Evolutionary conservation across 1,284 basidiomycete genomes (phyloP), one percentile per base, ranked within the genome.

Genomic region (Cystobasidiaceae sp.): DNA sequence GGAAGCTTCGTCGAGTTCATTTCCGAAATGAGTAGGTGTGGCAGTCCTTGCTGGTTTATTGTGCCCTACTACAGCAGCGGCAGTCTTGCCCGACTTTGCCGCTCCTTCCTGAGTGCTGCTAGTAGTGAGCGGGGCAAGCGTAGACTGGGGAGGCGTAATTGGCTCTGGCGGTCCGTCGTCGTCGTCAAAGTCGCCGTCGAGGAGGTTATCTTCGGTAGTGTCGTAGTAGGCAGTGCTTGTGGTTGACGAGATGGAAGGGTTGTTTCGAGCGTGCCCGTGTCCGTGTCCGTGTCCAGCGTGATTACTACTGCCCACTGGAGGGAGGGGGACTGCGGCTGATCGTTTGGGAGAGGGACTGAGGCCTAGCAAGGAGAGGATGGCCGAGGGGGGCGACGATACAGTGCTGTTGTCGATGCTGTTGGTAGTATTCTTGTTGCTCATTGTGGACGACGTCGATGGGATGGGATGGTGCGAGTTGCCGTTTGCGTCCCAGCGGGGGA

Each of bases 401-500:
- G n/a, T n/a, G n/a, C n/a, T n/a, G n/a, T n/a, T n/a, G n/a, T n/a
- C n/a, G n/a, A n/a, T n/a, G n/a, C n/a, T n/a, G n/a, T n/a, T n/a
- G n/a, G n/a, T n/a, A n/a, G n/a, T n/a, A n/a, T n/a, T n/a, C n/a
- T n/a, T n/a, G n/a, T n/a, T n/a, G n/a, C n/a, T n/a, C n/a, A n/a
- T n/a, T n/a, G n/a, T n/a, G n/a, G n/a, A n/a, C n/a, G n/a, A n/a
- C n/a, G n/a, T 50, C 25, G 48, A 51, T 6, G 61, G 61, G 23
- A 52, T 51, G 7, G 45, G 52, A 48, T 64, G 52, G 41, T 64
- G 61, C 17, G 52, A 51, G 52, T 64, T 64, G 39, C 61, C 61
- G 33, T 64, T 41, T 17, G 61, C 61, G n/a, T 64, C 61, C 48
- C 39, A 43, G 13, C 61, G 15, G 8, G n/a, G 51, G 51, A 32